Base-by-base conservation (phyloP, 2,329 filamentous ascomycete species). In the Exophiala spinifera region DNA sequence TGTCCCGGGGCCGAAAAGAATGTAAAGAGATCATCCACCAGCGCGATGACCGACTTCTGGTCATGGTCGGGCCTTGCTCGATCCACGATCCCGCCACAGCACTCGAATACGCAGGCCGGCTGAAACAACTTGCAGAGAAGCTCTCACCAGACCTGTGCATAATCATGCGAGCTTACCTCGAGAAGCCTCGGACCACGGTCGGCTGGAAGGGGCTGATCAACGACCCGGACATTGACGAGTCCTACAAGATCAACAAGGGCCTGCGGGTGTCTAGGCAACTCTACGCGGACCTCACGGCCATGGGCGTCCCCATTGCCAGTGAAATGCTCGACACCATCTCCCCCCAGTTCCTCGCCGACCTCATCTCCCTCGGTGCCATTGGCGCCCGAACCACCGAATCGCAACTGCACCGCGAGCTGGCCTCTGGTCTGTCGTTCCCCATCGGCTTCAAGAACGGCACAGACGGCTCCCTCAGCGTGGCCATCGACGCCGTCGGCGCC, bases 401-500 rank as follows among this genome's bases (percentile, higher is more conserved):
- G 48, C 94, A 99, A 76, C 80, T 97, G 59, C 94, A 99, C 74
- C 86, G 94, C 53, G 94, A 99, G 75, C 78, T 99, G 60, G 92
- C 94, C 19, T 94, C 88, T 49, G 94, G 94, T 68, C 79, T 97
- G 33, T 95, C 88, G 64, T 97, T 96, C 87, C 94, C 94, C 1
- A 91, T 99, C 10, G 94, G 94, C 48, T 99, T 99, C 87, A 99
- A 99, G 83, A 99, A 99, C 74, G 94, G 94, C 61, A 99, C 94
- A 28, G 94, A 99, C 70, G 94, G 94, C 48, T 87, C 86, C 7
- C 77, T 97, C 45, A 83, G 86, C 53, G 91, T 97, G 3, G 91
- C 94, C 11, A 89, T 97, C 64, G 94, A 99, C 70, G 94, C 94
- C 47, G 96, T 97, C 70, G 91, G 91, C 59, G 89, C 94, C 14